phyloP scores from a whole-genome alignment of 2,329 filamentous ascomycete genomes.

The Hypocrella siamensis region DNA sequence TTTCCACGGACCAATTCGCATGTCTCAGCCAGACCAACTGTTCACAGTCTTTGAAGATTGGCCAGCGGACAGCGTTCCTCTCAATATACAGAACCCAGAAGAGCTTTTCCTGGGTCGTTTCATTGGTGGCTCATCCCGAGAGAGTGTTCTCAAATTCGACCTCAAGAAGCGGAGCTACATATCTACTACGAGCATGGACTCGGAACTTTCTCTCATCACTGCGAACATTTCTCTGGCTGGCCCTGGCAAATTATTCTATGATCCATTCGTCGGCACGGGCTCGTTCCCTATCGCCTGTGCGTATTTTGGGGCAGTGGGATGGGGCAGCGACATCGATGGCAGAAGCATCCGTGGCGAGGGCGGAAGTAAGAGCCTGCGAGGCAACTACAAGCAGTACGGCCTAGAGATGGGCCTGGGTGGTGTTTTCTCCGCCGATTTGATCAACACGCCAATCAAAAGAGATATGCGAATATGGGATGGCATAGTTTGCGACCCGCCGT shows the following conservation, averaged over 20 bases:
- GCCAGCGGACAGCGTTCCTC: slow-evolving; percentile 34
- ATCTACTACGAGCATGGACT: slow-evolving; percentile 93
- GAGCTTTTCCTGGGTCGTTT: slow-evolving; percentile 56
- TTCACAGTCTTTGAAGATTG: slow-evolving; percentile 80
- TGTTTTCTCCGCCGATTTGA: slow-evolving; percentile 73
- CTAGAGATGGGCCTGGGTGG: slow-evolving; percentile 53
- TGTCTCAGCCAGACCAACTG: slow-evolving; percentile 57
- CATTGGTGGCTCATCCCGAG: slow-evolving; percentile 50
- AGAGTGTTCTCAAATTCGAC: slow-evolving; percentile 59
- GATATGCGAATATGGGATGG: slow-evolving; percentile 57
- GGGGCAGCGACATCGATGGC: slow-evolving; percentile 89
- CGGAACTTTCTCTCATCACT: slow-evolving; percentile 78
- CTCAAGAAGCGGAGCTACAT: slow-evolving; percentile 91
- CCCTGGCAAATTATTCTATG: slow-evolving; percentile 77
- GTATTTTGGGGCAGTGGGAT: slow-evolving; percentile 70
- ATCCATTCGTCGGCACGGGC: slow-evolving; percentile 91
- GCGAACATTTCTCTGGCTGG: slow-evolving; percentile 77
- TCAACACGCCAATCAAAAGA: slow-evolving; percentile 60
- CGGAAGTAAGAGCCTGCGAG: slow-evolving; percentile 31
- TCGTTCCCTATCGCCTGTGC: slow-evolving; percentile 83
- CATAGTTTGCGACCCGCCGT: slow-evolving; percentile 90
- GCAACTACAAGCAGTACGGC: slow-evolving; percentile 78
- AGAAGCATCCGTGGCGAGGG: slow-evolving; percentile 65
- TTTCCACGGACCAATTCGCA: slow-evolving; percentile 62
- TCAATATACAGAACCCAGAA: slow-evolving; percentile 36